Percentiles rank a stretch among this genome's conserved stretches.
These are phyloP conservation scores for Crithidia acanthocephali DNA, from an alignment of 208 protist genomes.

Conservation along the genomic window DNA sequence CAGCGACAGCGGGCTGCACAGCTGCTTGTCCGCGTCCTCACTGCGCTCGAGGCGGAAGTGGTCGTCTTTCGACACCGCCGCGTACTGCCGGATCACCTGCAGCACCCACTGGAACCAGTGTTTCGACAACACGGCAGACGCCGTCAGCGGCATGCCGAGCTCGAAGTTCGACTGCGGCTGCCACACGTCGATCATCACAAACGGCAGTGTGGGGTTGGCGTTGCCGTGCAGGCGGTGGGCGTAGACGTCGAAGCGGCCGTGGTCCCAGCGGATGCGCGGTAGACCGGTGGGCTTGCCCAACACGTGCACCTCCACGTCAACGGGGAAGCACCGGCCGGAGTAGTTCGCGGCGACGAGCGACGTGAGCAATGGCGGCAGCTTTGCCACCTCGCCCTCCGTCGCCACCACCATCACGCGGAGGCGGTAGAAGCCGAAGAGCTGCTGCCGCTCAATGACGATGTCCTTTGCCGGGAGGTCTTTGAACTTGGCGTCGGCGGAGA, in stretches of 20 bases:
- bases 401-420: conserved; percentile 35
- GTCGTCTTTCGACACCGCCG: not conserved
- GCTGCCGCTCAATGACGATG: not conserved
- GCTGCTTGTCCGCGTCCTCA: not conserved
- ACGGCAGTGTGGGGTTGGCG: conserved; percentile 15
- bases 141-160: conserved; percentile 63
- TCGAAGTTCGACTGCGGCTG: conserved; percentile 55
- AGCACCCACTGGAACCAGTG: conserved; percentile 64
- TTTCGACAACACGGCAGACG: conserved; percentile 40
- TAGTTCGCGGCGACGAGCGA: conserved; percentile 46
- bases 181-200: conserved; percentile 54
- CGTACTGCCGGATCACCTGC: conserved; percentile 40
- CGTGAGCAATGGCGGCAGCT: conserved; percentile 21
- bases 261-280: conserved; percentile 37
- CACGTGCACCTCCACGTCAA: conserved; percentile 52
- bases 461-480: not conserved
- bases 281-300: conserved; percentile 22
- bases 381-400: not conserved
- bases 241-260: conserved; percentile 52
- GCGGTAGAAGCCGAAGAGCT: conserved; percentile 31
- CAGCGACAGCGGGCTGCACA: conserved; percentile 14
- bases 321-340: conserved; percentile 18
- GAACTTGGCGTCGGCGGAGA: conserved; percentile 26
- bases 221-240: conserved; percentile 18
- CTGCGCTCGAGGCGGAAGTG: not conserved